A percentile compares a stretch with the other conserved stretches of the same genome.
Evolutionary conservation across 768 basidiomycete genomes (phyloP).

Genomic region (Chalciporus pseudorubinellus): DNA sequence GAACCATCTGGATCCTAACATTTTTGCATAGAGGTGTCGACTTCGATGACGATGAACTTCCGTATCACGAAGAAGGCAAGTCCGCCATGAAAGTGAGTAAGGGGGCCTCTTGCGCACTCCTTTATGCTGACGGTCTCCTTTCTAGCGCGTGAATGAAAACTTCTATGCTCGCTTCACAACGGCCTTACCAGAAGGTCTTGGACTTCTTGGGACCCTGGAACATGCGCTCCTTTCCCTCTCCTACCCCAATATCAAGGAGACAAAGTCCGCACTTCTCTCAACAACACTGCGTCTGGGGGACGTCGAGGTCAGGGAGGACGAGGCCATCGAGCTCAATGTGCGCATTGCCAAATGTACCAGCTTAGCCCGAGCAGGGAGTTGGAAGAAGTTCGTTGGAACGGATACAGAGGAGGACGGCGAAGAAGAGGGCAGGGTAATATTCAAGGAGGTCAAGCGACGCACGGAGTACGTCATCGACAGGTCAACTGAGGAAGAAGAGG

Average conservation of each 20-base stretch:
- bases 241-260: constrained; percentile 60
- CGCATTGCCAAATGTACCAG: constrained; percentile 82
- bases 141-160: constrained; percentile 68
- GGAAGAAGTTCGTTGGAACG: constrained; percentile 56
- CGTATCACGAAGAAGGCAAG: constrained; percentile 66
- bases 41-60: constrained; percentile 74
- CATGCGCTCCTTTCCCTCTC: constrained; percentile 26
- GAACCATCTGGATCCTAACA: constrained; percentile 6
- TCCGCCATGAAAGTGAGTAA: constrained; percentile 64
- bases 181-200: constrained; percentile 31
- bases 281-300: constrained; percentile 80
- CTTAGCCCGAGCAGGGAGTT: constrained; percentile 61
- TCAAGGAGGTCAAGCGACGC: constrained; percentile 40
- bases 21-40: constrained; percentile 67
- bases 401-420: constrained; percentile 27
- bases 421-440: constrained; percentile 33
- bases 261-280: constrained; percentile 63
- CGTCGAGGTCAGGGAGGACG: constrained; percentile 56
- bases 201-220: constrained; percentile 31
- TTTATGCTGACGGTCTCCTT: neutral
- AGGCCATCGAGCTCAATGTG: constrained; percentile 72
- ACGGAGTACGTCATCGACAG: constrained; percentile 60
- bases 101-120: neutral
- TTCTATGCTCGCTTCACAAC: constrained; percentile 57
- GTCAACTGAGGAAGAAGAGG: constrained; percentile 34